These are phyloP conservation scores for Otatea glauca DNA, from an alignment of 176 grass and related monocot species.

Conservation along the genomic window DNA sequence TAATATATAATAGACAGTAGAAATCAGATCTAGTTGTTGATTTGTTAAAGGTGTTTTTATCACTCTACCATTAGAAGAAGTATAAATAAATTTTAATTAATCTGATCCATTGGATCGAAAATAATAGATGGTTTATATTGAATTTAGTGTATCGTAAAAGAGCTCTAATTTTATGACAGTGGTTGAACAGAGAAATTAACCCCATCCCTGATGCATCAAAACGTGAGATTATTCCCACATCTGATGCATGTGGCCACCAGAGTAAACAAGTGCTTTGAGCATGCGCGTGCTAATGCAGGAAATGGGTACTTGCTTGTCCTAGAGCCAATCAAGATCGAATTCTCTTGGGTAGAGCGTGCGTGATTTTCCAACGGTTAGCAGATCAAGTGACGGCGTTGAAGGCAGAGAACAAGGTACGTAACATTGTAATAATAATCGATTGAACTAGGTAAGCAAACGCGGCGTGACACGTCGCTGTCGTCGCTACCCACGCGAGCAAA, in stretches of 20 bases:
- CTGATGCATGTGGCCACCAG: constrained; percentile 35
- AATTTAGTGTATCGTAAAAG: no score
- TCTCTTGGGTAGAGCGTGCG: constrained; percentile 48
- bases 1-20: no score
- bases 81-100: no score
- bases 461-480: no score
- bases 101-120: no score
- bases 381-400: constrained; percentile 13
- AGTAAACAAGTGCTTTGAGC: constrained; percentile 38
- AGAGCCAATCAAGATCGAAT: constrained; percentile 47
- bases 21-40: no score
- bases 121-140: no score
- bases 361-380: constrained; percentile 48
- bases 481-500: no score
- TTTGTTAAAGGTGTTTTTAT: no score
- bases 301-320: constrained; percentile 33
- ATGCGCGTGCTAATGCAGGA: constrained; percentile 23
- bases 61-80: no score
- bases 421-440: background rate
- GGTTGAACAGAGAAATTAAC: background rate
- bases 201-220: constrained; percentile 29
- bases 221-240: constrained; percentile 38
- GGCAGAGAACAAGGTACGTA: background rate
- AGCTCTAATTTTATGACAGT: no score
- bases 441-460: no score